Base-by-base conservation (phyloP, 1,139 yeast species). In the Meyerozyma guilliermondii region DNA sequence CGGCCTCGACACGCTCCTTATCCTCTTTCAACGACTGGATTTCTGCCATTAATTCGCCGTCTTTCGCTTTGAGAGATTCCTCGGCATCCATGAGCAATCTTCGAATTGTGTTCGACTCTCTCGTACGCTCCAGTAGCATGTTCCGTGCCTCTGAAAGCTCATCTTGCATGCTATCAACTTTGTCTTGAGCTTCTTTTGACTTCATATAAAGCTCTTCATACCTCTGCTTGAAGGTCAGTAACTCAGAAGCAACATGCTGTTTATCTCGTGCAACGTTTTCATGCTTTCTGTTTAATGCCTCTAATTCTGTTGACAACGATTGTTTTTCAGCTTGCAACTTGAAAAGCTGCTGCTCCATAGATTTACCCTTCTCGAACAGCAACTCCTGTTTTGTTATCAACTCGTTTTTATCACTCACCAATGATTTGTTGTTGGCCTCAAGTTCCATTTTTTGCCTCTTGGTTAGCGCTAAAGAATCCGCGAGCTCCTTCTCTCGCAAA, bases 101-200 rank as follows among this genome's bases (percentile, higher is more conserved):
- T 50, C 95, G 75, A 63, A 88, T 76, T 0, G 88, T 81, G 4
- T 82, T 71, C 0, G 89, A 73, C 62, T 92, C 98, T 40, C 91
- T 71, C 0, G 84, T 80, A 48, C 95, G 77, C 51, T 89, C 96
- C 54, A 83, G 92, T 7, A 91, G 64, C 59, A 81, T 71, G 37
- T 78, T 75, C 47, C 88, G 77, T 5, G 87, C 71, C 46, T 91
- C 98, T 8, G 77, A 68, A 13, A 91, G 63, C 54, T 91, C 96
- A 46, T 88, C 96, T 51, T 87, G 91, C 40, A 91, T 62, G 3
- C 80, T 75, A 45, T 87, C 92, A 24, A 78, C 69, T 48, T 78
- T 74, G 42, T 71, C 69, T 28, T 73, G 71, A 4, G 81, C 69
- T 52, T 91, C 98, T 48, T 78, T 78, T 28, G 83, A 64, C 43